Conservation (phyloP, 352 stramenopile genomes). For the Globisporangium nagaii region DNA sequence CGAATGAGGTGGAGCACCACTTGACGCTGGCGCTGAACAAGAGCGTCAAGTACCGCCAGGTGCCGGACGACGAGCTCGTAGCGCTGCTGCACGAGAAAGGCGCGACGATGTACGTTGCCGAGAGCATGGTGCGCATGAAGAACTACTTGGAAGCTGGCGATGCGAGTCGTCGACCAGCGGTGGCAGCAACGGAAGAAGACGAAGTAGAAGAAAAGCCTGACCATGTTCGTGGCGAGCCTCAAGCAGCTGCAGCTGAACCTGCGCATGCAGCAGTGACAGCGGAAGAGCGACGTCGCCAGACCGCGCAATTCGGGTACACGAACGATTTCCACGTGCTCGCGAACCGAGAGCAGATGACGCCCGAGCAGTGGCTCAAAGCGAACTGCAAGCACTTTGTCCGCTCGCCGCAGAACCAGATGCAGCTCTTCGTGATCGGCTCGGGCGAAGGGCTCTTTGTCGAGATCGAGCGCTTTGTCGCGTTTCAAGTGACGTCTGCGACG, state of each 20-base stretch:
- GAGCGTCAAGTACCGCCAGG: slow-evolving; percentile 46
- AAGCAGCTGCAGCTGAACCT: not conserved
- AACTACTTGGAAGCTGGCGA: slow-evolving; percentile 30
- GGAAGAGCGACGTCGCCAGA: not conserved
- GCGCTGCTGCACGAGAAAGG: slow-evolving; percentile 47
- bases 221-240: not conserved
- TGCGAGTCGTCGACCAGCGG: not conserved
- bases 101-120: slow-evolving; percentile 35
- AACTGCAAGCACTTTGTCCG: slow-evolving; percentile 34
- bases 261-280: no score
- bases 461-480: slow-evolving; percentile 52
- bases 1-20: slow-evolving; percentile 30
- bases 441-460: slow-evolving; percentile 65
- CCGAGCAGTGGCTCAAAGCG: slow-evolving; percentile 41
- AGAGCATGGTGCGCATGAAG: slow-evolving; percentile 50
- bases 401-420: slow-evolving; percentile 59
- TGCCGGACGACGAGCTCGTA: slow-evolving; percentile 35
- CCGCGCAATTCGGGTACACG: slow-evolving; percentile 31
- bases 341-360: slow-evolving; percentile 32
- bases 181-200: not conserved
- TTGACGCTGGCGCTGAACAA: slow-evolving; percentile 32
- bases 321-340: slow-evolving; percentile 49
- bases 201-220: not conserved
- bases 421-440: slow-evolving; percentile 77
- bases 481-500: slow-evolving; percentile 52